Percentiles rank a stretch among this genome's conserved stretches.
These are phyloP conservation scores for Rhizopus sp. DNA, from an alignment of 371 early-diverging fungal genomes.

Conservation along the genomic window DNA sequence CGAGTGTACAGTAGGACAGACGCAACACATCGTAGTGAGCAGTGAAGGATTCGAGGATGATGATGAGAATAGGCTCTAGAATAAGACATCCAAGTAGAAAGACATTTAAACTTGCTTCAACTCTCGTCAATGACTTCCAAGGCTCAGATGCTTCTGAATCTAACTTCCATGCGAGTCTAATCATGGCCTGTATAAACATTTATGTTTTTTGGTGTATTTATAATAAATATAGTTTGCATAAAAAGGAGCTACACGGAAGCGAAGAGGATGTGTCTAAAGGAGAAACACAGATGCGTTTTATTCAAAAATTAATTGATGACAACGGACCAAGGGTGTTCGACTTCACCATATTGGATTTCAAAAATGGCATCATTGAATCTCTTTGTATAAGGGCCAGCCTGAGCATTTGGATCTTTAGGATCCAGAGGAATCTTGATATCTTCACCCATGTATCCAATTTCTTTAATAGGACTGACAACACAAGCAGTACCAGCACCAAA, in stretches of 20 bases:
- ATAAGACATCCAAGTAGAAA: not conserved
- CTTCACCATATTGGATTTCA: slow-evolving; percentile 94
- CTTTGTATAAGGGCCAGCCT: slow-evolving; percentile 91
- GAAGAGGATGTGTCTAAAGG: not conserved
- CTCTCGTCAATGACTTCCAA: not conserved
- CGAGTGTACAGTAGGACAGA: slow-evolving; percentile 11
- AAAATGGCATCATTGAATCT: slow-evolving; percentile 86
- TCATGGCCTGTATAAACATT: too few relatives aligned
- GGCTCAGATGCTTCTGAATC: not conserved
- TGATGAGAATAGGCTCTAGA: slow-evolving; percentile 6
- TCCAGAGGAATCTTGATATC: slow-evolving; percentile 87
- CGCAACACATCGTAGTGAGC: slow-evolving; percentile 13
- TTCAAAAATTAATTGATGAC: slow-evolving; percentile 46
- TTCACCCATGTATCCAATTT: slow-evolving; percentile 70
- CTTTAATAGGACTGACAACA: slow-evolving; percentile 92
- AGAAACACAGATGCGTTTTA: not conserved
- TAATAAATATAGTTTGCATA: not conserved
- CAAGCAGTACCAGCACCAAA: slow-evolving; percentile 97
- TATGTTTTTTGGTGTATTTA: too few relatives aligned
- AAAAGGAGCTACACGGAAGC: not conserved
- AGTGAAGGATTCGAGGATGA: slow-evolving; percentile 15
- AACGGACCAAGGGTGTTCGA: slow-evolving; percentile 73
- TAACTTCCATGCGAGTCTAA: not conserved
- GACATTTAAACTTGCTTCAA: not conserved
- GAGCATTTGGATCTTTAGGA: slow-evolving; percentile 72